Conservation (phyloP, 805 yeast species). For the Cyberlindnera suaveolens region DNA sequence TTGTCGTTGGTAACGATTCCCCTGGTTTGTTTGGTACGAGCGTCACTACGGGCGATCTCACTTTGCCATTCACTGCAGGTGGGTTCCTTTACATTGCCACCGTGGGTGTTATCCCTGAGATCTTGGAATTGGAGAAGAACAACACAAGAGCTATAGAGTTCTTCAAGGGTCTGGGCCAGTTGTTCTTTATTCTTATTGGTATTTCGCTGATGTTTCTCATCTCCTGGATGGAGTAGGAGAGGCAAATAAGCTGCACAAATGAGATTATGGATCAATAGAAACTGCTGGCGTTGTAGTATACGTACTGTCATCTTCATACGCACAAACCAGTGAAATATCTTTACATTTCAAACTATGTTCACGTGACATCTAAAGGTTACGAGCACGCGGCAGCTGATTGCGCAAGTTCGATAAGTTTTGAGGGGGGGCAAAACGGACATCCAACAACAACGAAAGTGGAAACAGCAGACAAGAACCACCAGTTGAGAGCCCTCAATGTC, state of each 20-base stretch:
- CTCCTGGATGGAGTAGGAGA: conserved; percentile 23
- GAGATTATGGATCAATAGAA: too few species aligned
- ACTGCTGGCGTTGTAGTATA: too few species aligned
- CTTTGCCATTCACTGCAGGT: conserved; percentile 72
- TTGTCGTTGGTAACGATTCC: conserved; percentile 8
- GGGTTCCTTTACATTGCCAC: conserved; percentile 69
- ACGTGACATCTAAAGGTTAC: too few species aligned
- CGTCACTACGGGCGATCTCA: conserved; percentile 43
- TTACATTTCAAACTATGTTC: too few species aligned
- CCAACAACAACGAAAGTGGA: too few species aligned
- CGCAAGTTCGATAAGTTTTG: too few species aligned
- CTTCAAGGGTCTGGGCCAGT: conserved; percentile 37
- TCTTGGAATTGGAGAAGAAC: conserved; percentile 39
- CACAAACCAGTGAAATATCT: too few species aligned
- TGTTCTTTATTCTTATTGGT: conserved; percentile 46
- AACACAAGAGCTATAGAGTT: conserved; percentile 34
- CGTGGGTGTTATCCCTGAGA: conserved; percentile 70
- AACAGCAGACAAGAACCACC: too few species aligned
- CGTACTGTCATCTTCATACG: too few species aligned
- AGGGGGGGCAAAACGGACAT: too few species aligned
- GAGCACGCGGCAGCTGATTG: too few species aligned
- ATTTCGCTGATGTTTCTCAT: conserved; percentile 47
- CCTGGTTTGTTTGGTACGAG: conserved; percentile 44
- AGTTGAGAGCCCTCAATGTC: conserved; percentile 20
- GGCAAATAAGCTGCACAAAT: too few species aligned